phyloP scores from a whole-genome alignment of 2,329 filamentous ascomycete genomes.

The Paracamarosporium sp. region DNA sequence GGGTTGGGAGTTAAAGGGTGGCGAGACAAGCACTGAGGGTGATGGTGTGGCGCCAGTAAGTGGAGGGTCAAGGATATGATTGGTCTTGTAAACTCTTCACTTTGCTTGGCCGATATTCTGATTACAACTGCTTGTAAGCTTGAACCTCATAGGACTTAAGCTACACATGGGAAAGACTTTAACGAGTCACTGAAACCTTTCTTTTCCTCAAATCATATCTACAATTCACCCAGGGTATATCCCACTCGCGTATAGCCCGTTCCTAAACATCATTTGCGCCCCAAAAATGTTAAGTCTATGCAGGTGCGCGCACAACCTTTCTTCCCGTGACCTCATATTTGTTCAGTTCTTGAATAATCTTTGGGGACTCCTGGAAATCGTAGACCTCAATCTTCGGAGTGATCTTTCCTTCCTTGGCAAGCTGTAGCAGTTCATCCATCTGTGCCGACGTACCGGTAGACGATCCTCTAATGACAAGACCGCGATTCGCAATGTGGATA shows the following conservation, averaged over 20 bases:
- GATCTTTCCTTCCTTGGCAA: conserved; percentile 52
- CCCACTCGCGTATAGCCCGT: not conserved
- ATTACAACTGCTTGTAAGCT: no score
- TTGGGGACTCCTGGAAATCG: conserved; percentile 43
- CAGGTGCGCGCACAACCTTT: conserved; percentile 42
- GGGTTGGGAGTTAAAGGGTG: conserved; percentile 23
- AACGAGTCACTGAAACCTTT: not conserved
- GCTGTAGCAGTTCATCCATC: conserved; percentile 54
- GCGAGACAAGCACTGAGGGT: conserved; percentile 20
- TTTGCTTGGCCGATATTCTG: no score
- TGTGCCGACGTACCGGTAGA: conserved; percentile 54
- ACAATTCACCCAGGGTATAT: not conserved
- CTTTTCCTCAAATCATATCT: not conserved
- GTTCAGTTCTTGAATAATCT: conserved; percentile 42
- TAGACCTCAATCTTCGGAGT: conserved; percentile 46
- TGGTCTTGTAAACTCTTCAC: not conserved
- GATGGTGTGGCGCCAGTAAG: conserved; percentile 16
- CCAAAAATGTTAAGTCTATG: not conserved
- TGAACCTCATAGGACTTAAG: no score
- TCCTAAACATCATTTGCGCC: not conserved
- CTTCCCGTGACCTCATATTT: conserved; percentile 44
- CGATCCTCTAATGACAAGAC: conserved; percentile 54
- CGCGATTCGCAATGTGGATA: conserved; percentile 55
- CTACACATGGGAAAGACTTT: no score
- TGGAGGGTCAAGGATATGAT: conserved; percentile 13